A percentile compares a stretch with the other conserved stretches of the same genome.
Evolutionary conservation across 1,284 basidiomycete genomes (phyloP).

Genomic region (Rhodotorula sp.): DNA sequence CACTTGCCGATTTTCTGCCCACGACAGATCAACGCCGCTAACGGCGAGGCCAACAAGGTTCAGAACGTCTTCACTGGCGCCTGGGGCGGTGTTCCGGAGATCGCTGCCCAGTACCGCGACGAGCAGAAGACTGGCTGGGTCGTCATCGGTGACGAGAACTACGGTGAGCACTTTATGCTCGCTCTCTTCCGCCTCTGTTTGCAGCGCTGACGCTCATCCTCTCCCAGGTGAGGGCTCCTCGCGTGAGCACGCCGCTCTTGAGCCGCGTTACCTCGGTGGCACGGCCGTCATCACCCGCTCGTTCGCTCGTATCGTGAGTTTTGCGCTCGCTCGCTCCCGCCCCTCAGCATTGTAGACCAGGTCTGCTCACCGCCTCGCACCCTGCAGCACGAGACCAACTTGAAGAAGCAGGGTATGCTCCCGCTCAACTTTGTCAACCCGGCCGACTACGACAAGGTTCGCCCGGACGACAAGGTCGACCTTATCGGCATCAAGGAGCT

Average conservation of each 20-base stretch:
- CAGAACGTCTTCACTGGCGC: slow-evolving; percentile 57
- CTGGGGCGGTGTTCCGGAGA: slow-evolving; percentile 79
- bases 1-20: slow-evolving; percentile 60
- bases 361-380: slow-evolving; percentile 59
- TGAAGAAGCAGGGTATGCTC: slow-evolving; percentile 79
- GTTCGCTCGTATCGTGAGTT: slow-evolving; percentile 80
- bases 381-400: slow-evolving; percentile 93
- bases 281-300: slow-evolving; percentile 91
- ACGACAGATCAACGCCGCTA: slow-evolving; percentile 76
- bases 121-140: slow-evolving; percentile 81
- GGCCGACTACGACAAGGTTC: slow-evolving; percentile 85
- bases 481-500: slow-evolving; percentile 80
- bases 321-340: not conserved
- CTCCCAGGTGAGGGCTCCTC: slow-evolving; percentile 60
- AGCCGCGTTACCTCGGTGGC: slow-evolving; percentile 95
- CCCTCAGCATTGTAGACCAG: not conserved
- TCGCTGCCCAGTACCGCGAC: slow-evolving; percentile 83
- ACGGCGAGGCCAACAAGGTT: slow-evolving; percentile 92
- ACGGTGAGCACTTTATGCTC: slow-evolving; percentile 58
- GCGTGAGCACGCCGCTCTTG: slow-evolving; percentile 88
- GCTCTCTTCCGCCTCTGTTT: slow-evolving; percentile 42
- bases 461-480: slow-evolving; percentile 65
- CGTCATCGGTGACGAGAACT: slow-evolving; percentile 76
- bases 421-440: slow-evolving; percentile 71
- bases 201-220: slow-evolving; percentile 54